Evolutionary conservation across 2,329 filamentous ascomycete genomes (phyloP), one percentile per base, ranked within the genome.

Genomic region (Verticillium tricorpus): DNA sequence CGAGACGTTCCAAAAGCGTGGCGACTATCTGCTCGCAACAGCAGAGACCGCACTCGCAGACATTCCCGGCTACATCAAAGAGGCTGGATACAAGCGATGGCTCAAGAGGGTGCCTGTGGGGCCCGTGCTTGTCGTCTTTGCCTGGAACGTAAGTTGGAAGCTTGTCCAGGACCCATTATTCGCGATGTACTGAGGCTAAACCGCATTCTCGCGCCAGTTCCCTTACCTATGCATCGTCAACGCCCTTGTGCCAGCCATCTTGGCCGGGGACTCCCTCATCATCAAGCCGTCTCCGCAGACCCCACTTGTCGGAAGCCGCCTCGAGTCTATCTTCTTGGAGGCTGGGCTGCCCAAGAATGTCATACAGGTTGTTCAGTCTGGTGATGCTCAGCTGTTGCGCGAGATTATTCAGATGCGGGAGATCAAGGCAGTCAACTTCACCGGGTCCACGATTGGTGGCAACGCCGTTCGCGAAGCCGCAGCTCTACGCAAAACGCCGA

Each of bases 201-300:
- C 54, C 5, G 8, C 9, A 2, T 7, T 31, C 32, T 1, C 12
- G 8, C 34, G 8, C 8, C 65, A 89, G 86, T 91, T 91, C 69
- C 88, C 88, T 12, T 91, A 90, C 71, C 77, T 91, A 56, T 89
- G 88, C 65, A 82, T 90, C n/a, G 80, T 90, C 69, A 91, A 91
- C 75, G 89, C 86, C 25, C 76, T 91, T 59, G 81, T 91, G 58
- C 88, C 88, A 4, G 54, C 54, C 11, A 25, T 60, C 17, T n/a
- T 60, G 1, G 59, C 87, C 28, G 89, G 89, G 32, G 89, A 91
- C 70, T 83, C 85, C 19, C 85, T 91, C 59, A 88, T 91, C 61
- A 74, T 91, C 39, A 91, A 91, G 71, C 87, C 88, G 35, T 89
- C 86, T 3, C 88, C 88, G 19, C 87, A 91, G 28, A 57, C 54